phyloP scores from a whole-genome alignment of 2,329 filamentous ascomycete species.

The Alternaria burnsii region DNA sequence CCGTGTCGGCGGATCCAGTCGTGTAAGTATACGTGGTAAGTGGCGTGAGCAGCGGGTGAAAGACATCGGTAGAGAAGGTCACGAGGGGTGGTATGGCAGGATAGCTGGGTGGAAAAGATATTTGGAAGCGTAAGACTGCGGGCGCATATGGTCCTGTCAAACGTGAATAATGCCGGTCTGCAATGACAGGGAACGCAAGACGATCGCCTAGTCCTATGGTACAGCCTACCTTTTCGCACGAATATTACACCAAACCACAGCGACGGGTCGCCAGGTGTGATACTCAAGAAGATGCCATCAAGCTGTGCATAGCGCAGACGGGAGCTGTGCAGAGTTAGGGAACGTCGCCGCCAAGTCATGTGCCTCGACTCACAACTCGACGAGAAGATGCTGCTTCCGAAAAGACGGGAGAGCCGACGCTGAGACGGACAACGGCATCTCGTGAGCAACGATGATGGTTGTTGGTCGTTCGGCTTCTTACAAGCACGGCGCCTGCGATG shows the following conservation, averaged over 20 bases:
- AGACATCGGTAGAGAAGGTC: slow-evolving; percentile 90
- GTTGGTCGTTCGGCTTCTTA: slow-evolving; percentile 12
- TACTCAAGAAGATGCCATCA: slow-evolving; percentile 84
- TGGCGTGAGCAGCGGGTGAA: slow-evolving; percentile 91
- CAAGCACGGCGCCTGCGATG: slow-evolving; percentile 5
- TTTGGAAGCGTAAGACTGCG: slow-evolving; percentile 87
- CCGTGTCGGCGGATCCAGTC: slow-evolving; percentile 74
- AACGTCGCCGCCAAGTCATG: slow-evolving; percentile 23
- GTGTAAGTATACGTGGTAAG: slow-evolving; percentile 95
- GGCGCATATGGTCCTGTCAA: slow-evolving; percentile 83
- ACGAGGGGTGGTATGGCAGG: slow-evolving; percentile 82
- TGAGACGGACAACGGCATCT: slow-evolving; percentile 37
- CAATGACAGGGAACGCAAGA: slow-evolving; percentile 15
- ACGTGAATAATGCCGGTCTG: slow-evolving; percentile 37
- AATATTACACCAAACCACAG: slow-evolving; percentile 94
- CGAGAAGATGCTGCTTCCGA: slow-evolving; percentile 77
- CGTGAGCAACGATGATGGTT: slow-evolving; percentile 14
- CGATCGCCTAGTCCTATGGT: slow-evolving; percentile 23
- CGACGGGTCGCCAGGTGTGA: slow-evolving; percentile 80
- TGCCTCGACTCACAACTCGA: slow-evolving; percentile 75
- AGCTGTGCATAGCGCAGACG: slow-evolving; percentile 84
- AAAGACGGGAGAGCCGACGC: slow-evolving; percentile 56
- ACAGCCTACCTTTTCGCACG: slow-evolving; percentile 76
- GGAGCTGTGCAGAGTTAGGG: slow-evolving; percentile 63
- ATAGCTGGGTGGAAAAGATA: slow-evolving; percentile 84